Conservation (phyloP, 1,139 yeast species). For the Geotrichum phurueaensis region DNA sequence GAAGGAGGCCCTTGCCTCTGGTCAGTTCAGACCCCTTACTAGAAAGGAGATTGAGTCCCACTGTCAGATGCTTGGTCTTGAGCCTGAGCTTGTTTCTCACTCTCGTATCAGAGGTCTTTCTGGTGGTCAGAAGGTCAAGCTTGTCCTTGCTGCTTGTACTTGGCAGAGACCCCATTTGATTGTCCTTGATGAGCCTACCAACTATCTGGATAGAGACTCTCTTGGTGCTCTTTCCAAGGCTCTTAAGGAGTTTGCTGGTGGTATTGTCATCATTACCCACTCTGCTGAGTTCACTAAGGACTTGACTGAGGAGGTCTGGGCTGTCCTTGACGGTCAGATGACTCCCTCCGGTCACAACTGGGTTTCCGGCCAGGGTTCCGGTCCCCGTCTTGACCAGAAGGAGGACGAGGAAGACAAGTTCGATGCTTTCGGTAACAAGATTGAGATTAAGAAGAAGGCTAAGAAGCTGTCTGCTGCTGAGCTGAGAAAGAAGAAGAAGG, state of each 20-base stretch:
- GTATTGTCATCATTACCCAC: conserved; percentile 98
- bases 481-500: conserved; percentile 99
- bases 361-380: conserved; percentile 99
- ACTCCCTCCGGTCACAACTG: conserved; percentile 99
- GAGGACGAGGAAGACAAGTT: conserved; percentile 95
- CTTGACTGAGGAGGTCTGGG: conserved; percentile 99
- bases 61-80: conserved; percentile 98
- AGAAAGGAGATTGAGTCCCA: conserved; percentile 99
- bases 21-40: conserved; percentile 99
- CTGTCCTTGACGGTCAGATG: conserved; percentile 95
- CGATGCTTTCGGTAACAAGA: conserved; percentile 99
- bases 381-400: conserved; percentile 96
- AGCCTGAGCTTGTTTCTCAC: conserved; percentile 98
- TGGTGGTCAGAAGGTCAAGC: conserved; percentile 99
- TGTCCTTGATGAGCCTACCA: conserved; percentile 93
- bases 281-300: conserved; percentile 99
- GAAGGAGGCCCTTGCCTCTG: conserved; percentile 99
- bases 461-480: conserved; percentile 97
- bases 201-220: conserved; percentile 98
- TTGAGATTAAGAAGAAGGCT: conserved; percentile 93
- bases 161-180: conserved; percentile 99
- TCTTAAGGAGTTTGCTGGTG: conserved; percentile 97
- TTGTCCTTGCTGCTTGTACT: conserved; percentile 99
- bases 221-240: conserved; percentile 99
- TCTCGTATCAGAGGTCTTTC: conserved; percentile 99